These are phyloP conservation scores for Salix koriyanagi DNA, from an alignment of 345 rosid genomes.

Conservation along the genomic window DNA sequence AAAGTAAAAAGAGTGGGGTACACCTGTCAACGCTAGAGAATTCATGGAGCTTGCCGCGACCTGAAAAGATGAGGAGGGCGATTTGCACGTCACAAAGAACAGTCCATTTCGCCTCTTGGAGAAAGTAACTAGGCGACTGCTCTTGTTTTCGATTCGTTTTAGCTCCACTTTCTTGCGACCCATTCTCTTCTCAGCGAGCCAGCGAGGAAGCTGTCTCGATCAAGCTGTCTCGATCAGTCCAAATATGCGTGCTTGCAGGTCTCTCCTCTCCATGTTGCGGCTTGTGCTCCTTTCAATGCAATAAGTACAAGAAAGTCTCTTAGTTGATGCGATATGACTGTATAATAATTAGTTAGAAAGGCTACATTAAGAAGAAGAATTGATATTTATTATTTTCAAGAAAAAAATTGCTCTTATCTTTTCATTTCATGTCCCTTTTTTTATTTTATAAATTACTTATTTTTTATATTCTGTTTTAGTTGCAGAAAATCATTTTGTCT, in stretches of 20 bases:
- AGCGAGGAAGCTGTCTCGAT: neutral
- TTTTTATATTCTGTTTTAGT: too few species aligned
- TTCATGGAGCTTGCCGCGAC: constrained; percentile 44
- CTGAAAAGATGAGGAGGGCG: constrained; percentile 54
- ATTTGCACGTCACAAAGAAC: constrained; percentile 62
- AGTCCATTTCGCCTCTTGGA: constrained; percentile 62
- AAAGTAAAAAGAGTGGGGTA: constrained; percentile 9
- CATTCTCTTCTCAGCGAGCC: neutral
- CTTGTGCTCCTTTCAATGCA: neutral
- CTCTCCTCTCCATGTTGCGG: neutral
- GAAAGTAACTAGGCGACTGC: constrained; percentile 64
- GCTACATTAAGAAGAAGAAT: too few species aligned
- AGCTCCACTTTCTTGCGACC: constrained; percentile 57
- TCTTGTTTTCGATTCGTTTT: constrained; percentile 60
- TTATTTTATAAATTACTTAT: too few species aligned
- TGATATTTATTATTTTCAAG: too few species aligned
- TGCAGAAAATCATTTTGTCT: too few species aligned
- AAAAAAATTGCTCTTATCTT: too few species aligned
- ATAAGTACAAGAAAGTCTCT: too few species aligned
- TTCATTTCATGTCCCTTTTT: too few species aligned
- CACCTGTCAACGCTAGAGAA: constrained; percentile 51
- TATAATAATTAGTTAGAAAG: too few species aligned
- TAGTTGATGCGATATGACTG: too few species aligned
- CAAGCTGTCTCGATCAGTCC: neutral
- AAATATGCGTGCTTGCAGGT: neutral